Percentiles rank a stretch among this genome's conserved stretches.
phyloP scores from a whole-genome alignment of 2,329 filamentous ascomycete genomes.

The Tolypocladium ovalisporum region DNA sequence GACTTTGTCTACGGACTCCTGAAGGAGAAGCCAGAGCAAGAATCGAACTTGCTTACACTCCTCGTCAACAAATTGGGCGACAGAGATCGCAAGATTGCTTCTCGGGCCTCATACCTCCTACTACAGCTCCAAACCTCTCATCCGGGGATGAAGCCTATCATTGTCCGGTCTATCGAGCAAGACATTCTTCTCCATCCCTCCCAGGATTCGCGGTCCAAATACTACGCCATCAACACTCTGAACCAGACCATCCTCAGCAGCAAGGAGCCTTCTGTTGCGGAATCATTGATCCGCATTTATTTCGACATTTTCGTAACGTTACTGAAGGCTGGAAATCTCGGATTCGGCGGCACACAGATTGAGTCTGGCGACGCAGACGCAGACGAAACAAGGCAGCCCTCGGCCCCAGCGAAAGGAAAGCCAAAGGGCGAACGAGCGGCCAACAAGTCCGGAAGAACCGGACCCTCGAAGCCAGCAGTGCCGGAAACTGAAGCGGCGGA shows the following conservation, averaged over 20 bases:
- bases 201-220: conserved; percentile 80
- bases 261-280: conserved; percentile 72
- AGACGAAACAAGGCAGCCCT: conserved; percentile 18
- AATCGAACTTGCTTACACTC: conserved; percentile 82
- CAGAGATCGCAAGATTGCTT: conserved; percentile 89
- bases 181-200: conserved; percentile 81
- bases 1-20: conserved; percentile 87
- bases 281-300: conserved; percentile 78
- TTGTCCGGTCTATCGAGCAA: conserved; percentile 75
- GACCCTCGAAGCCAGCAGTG: conserved; percentile 22
- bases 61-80: conserved; percentile 96
- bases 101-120: conserved; percentile 84
- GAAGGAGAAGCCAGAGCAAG: conserved; percentile 94
- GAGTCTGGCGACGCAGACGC: conserved; percentile 28
- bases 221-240: conserved; percentile 91
- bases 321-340: conserved; percentile 48
- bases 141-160: conserved; percentile 84
- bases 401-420: conserved; percentile 6
- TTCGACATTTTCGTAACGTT: conserved; percentile 80
- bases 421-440: conserved; percentile 13
- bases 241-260: conserved; percentile 90
- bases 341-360: conserved; percentile 25
- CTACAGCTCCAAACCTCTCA: conserved; percentile 82
- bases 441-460: conserved; percentile 10
- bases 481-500: conserved; percentile 62